Evolutionary conservation across 164 flowering plant genomes (phyloP), one percentile per base, ranked within the genome.

Genomic region (Macadamia tetraphylla): DNA sequence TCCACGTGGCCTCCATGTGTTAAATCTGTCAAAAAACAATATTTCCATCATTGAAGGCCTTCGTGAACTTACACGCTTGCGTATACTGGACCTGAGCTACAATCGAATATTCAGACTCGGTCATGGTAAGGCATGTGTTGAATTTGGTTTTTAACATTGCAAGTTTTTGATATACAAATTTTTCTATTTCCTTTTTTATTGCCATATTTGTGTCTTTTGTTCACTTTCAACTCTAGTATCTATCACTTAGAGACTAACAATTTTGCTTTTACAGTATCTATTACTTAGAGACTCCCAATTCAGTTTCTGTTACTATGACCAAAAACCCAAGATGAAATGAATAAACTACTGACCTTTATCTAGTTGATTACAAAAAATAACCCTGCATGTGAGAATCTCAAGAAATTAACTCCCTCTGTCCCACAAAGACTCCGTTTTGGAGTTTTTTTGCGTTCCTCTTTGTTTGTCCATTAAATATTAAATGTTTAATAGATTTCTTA

Each of bases 81-180:
- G 98, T 62, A 77, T 90, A 11, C 80, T 94, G 70, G 97, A 94
- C 79, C 84, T 94, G 68, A 91, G 98, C 84, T 94, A 91, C 78
- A 94, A 94, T 71, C 78, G 88, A 46, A 86, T 94, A 70, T 29
- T 83, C 42, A 80, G 89, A 72, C 86, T 94, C 75, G 98, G 97
- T 68, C 96, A 88, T 73, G 98, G 98, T 91, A 91, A 70, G 81
- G 3, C 11, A 40, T 57, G 11, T 67, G 48, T 32, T 67, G 30
- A 23, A 40, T 46, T 51, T 35, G 13, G 10, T 55, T 66, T 51
- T 64, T 4, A 11, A 52, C 43, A 18, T 31, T 29, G 3, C 14
- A 1, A 13, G 11, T 60, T 12, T 10, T 60, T 31, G 51, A 8
- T 46, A 11, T 46, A 3, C 23, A 1, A 3, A 1, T 9, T 46